Evolutionary conservation across 495 filamentous ascomycete genomes (phyloP).

Genomic region (Penicillium coprophilum): DNA sequence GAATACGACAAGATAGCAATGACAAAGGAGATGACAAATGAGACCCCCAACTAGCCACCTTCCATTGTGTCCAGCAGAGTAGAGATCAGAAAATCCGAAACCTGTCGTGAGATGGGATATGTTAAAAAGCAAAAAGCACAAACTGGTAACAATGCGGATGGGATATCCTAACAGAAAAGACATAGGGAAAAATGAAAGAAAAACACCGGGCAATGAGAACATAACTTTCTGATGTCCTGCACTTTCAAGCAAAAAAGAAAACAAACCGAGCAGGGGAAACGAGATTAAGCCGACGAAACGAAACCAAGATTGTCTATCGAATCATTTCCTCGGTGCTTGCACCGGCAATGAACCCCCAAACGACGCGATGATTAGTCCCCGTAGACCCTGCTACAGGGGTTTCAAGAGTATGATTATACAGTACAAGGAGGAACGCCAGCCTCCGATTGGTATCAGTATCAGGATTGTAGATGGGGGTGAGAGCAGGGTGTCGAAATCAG

Average conservation of each 20-base stretch:
- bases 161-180: constrained; percentile 1
- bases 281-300: constrained; percentile 19
- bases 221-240: constrained; percentile 9
- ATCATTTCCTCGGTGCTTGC: constrained; percentile 13
- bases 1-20: background rate
- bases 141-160: constrained; percentile 8
- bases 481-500: constrained; percentile 14
- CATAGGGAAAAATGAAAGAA: background rate
- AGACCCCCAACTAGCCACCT: background rate
- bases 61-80: constrained; percentile 1
- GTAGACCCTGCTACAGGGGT: constrained; percentile 41
- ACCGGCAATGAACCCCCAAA: constrained; percentile 4
- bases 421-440: constrained; percentile 24
- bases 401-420: constrained; percentile 24
- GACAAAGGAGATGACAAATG: background rate
- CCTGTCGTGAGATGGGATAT: background rate
- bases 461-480: constrained; percentile 3
- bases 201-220: constrained; percentile 13
- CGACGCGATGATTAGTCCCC: constrained; percentile 24
- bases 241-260: background rate
- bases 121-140: background rate
- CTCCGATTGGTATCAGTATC: constrained; percentile 17
- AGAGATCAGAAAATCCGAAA: background rate
- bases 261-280: background rate
- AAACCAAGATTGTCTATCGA: constrained; percentile 8